Percentiles rank a stretch among this genome's conserved stretches.
Evolutionary conservation across 179 eudicot genomes (phyloP).

Genomic region (Heliamphora pulchella): DNA sequence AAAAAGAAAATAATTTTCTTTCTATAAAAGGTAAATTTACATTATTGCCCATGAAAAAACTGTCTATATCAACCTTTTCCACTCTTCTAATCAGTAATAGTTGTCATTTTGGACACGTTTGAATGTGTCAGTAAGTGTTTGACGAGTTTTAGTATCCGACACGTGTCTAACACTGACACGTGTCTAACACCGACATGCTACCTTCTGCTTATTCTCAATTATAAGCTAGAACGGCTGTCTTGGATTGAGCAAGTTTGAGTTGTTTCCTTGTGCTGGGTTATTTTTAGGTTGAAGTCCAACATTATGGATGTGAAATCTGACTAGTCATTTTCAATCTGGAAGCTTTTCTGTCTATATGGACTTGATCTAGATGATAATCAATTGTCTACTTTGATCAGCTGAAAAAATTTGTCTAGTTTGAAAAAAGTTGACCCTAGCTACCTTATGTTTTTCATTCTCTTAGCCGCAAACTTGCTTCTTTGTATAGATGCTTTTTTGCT

Average conservation of each 20-base stretch:
- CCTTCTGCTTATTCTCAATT: no score
- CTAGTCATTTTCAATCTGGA: not conserved
- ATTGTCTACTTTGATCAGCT: not conserved
- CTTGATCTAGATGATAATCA: not conserved
- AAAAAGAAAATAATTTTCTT: no score
- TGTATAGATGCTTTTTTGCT: not conserved
- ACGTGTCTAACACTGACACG: no score
- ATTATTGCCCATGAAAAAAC: no score
- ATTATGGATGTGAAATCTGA: not conserved
- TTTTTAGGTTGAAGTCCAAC: not conserved
- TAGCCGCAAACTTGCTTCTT: not conserved
- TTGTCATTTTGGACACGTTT: not conserved
- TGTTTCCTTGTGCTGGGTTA: not conserved
- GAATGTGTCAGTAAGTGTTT: no score
- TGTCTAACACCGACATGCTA: no score
- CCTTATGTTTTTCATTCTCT: not conserved
- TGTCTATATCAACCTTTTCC: no score
- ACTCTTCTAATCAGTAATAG: not conserved
- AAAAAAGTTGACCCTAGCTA: not conserved
- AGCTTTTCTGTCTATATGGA: not conserved
- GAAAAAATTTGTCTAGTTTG: not conserved
- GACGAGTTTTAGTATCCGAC: no score
- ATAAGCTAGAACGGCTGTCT: no score
- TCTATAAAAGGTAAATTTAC: no score
- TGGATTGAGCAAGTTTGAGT: not conserved